These are phyloP conservation scores for Epichloe bromicola DNA, from an alignment of 2,329 filamentous ascomycete species.

Conservation along the genomic window DNA sequence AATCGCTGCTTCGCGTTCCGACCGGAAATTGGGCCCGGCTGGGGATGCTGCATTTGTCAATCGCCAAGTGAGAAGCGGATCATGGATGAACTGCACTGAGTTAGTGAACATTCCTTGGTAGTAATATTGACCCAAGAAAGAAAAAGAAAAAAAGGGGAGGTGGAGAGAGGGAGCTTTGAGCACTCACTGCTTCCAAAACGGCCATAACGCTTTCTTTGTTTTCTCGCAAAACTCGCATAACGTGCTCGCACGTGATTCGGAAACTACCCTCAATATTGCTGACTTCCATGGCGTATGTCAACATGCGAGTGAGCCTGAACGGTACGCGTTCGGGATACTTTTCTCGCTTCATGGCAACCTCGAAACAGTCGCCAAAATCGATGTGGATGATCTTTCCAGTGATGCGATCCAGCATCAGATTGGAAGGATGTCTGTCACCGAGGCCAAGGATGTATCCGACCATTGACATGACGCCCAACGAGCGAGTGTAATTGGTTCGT, in stretches of 20 bases:
- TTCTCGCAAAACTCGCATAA: constrained; percentile 90
- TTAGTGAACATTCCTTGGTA: neutral
- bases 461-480: constrained; percentile 99
- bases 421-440: constrained; percentile 92
- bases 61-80: constrained; percentile 96
- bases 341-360: constrained; percentile 98
- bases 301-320: constrained; percentile 95
- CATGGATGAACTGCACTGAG: constrained; percentile 77
- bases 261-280: constrained; percentile 99
- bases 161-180: neutral
- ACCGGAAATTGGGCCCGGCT: constrained; percentile 52
- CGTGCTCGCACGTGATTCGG: constrained; percentile 94
- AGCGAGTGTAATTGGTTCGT: constrained; percentile 96
- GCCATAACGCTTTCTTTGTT: constrained; percentile 99
- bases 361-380: constrained; percentile 98
- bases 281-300: constrained; percentile 99
- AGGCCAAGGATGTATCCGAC: constrained; percentile 98
- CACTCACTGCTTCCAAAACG: constrained; percentile 85
- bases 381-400: constrained; percentile 98
- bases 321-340: constrained; percentile 97
- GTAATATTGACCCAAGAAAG: neutral
- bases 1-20: constrained; percentile 43
- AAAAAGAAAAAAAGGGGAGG: no score
- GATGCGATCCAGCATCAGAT: constrained; percentile 90
- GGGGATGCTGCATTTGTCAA: constrained; percentile 54